Percentiles rank a stretch among this genome's conserved stretches.
Evolutionary conservation across 768 basidiomycete species (phyloP).

Genomic region (Psilocybe cubensis): DNA sequence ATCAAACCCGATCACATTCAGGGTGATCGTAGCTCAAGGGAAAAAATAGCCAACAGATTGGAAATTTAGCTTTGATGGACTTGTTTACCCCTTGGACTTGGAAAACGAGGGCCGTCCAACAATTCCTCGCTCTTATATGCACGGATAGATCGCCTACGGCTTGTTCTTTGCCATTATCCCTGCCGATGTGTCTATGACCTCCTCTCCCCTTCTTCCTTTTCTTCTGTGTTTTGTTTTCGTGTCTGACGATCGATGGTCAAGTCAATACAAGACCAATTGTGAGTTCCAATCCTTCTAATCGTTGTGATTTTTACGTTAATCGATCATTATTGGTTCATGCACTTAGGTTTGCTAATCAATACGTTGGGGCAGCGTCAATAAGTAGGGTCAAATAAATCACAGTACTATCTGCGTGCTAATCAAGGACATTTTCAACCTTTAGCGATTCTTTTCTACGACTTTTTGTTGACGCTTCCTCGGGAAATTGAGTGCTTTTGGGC

Average conservation of each 20-base stretch:
- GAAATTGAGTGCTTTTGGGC: constrained; percentile 53
- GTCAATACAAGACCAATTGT: constrained; percentile 5
- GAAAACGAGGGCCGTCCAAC: not conserved
- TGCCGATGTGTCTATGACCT: not conserved
- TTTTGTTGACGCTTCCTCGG: constrained; percentile 43
- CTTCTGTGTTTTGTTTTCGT: not conserved
- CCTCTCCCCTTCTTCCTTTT: not conserved
- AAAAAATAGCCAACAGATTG: not conserved
- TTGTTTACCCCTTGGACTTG: not conserved
- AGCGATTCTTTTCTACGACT: constrained; percentile 55
- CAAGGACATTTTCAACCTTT: not conserved
- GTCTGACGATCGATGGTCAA: not conserved
- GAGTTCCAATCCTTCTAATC: not conserved
- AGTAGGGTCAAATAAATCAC: not conserved
- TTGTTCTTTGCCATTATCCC: not conserved
- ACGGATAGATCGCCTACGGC: not conserved
- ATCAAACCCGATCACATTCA: no score
- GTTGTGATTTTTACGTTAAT: not conserved
- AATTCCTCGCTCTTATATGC: not conserved
- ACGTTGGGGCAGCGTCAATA: constrained; percentile 6
- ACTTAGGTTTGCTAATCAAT: constrained; percentile 11
- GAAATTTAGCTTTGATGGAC: not conserved
- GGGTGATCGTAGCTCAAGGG: not conserved
- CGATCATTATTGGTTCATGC: not conserved
- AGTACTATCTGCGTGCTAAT: not conserved